Conservation (phyloP, 345 rosid species). For the Mangifera indica region DNA sequence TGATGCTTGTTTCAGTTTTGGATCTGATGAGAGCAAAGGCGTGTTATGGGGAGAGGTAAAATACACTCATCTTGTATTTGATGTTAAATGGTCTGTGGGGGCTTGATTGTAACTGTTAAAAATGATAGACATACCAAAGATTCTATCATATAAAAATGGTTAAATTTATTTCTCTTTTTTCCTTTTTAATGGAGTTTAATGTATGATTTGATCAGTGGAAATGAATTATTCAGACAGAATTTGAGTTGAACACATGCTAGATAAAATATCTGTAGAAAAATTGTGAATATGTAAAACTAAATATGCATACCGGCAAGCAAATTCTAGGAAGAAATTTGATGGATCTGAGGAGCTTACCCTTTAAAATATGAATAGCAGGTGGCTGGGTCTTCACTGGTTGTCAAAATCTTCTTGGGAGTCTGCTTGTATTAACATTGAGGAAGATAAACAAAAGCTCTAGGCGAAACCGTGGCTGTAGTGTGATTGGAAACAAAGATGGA, state of each 20-base stretch:
- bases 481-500: neutral
- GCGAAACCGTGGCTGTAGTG: neutral
- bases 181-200: neutral
- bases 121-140: neutral
- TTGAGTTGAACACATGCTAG: no score
- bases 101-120: neutral
- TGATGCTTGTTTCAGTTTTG: conserved; percentile 10
- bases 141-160: neutral
- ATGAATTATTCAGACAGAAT: neutral
- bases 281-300: neutral
- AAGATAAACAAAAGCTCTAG: neutral
- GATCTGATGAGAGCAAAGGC: neutral
- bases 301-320: neutral
- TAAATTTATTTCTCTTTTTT: neutral
- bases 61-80: neutral
- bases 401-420: neutral
- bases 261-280: neutral
- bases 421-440: neutral
- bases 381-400: neutral
- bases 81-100: neutral
- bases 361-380: neutral
- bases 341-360: neutral
- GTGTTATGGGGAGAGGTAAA: conserved; percentile 1
- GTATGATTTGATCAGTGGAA: neutral
- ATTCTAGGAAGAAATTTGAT: neutral